Conservation (phyloP, 768 basidiomycete species). For the Suillus hirtellus region DNA sequence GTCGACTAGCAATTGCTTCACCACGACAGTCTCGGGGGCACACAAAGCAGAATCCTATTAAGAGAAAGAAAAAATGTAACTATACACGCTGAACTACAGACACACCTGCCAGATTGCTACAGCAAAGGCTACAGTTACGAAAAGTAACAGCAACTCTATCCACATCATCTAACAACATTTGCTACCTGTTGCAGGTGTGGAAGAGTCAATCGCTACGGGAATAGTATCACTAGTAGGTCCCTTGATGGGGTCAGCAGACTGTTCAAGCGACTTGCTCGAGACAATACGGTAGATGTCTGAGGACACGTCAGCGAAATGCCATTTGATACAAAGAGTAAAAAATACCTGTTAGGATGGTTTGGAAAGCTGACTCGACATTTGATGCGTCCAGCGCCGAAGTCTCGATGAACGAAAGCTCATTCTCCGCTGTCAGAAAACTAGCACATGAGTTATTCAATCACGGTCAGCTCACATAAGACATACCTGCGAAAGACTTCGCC, state of each 20-base stretch:
- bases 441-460: neutral
- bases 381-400: constrained; percentile 99
- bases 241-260: constrained; percentile 74
- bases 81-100: constrained; percentile 24
- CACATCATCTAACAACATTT: constrained; percentile 58
- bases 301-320: neutral
- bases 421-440: constrained; percentile 63
- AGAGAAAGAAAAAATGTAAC: constrained; percentile 26
- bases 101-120: constrained; percentile 12
- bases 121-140: constrained; percentile 14
- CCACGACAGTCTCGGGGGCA: neutral
- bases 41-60: constrained; percentile 21
- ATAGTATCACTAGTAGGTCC: constrained; percentile 82
- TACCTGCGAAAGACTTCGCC: constrained; percentile 88
- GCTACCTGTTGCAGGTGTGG: constrained; percentile 49
- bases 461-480: constrained; percentile 32
- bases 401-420: constrained; percentile 93
- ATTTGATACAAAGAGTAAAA: neutral
- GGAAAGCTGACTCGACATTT: constrained; percentile 97
- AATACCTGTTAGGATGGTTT: constrained; percentile 89
- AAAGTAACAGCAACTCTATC: constrained; percentile 8
- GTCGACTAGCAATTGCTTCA: no score
- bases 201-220: constrained; percentile 71
- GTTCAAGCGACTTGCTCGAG: constrained; percentile 92
- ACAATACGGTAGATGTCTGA: constrained; percentile 97